Evolutionary conservation across 371 early-diverging fungal genomes (phyloP).

Genomic region (Zopfochytrium polystomum): DNA sequence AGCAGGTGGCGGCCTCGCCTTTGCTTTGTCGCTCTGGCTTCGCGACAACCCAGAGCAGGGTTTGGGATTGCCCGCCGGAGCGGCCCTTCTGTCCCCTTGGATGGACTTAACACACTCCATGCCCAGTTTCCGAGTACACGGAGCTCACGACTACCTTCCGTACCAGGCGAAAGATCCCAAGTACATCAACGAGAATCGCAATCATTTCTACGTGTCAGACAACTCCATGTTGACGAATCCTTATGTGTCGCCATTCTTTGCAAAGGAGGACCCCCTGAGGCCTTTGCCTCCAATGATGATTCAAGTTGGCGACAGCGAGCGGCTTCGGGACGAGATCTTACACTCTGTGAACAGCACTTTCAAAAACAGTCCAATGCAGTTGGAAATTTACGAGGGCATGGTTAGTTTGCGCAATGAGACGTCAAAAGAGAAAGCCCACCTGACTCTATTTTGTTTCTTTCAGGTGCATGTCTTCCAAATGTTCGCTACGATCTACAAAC

Average conservation of each 20-base stretch:
- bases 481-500: constrained; percentile 16
- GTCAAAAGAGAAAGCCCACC: constrained; percentile 56
- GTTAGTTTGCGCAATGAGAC: constrained; percentile 19
- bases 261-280: constrained; percentile 18
- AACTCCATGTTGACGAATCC: constrained; percentile 32
- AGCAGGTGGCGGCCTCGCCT: constrained; percentile 59
- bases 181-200: constrained; percentile 29
- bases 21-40: constrained; percentile 35
- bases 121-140: constrained; percentile 52
- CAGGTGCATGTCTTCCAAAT: constrained; percentile 45
- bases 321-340: constrained; percentile 55
- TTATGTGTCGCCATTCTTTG: constrained; percentile 36
- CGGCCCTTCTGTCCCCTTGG: constrained; percentile 59
- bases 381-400: constrained; percentile 37
- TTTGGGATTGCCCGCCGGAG: constrained; percentile 47
- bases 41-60: constrained; percentile 31
- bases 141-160: constrained; percentile 12
- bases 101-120: constrained; percentile 55
- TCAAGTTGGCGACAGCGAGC: constrained; percentile 61
- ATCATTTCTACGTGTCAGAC: constrained; percentile 30
- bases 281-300: constrained; percentile 57
- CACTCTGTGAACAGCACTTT: constrained; percentile 16
- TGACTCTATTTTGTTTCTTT: constrained; percentile 44
- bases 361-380: constrained; percentile 11
- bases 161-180: constrained; percentile 28